Base-by-base conservation (phyloP, 2,329 filamentous ascomycete species). In the Aspergillus alliaceus region DNA sequence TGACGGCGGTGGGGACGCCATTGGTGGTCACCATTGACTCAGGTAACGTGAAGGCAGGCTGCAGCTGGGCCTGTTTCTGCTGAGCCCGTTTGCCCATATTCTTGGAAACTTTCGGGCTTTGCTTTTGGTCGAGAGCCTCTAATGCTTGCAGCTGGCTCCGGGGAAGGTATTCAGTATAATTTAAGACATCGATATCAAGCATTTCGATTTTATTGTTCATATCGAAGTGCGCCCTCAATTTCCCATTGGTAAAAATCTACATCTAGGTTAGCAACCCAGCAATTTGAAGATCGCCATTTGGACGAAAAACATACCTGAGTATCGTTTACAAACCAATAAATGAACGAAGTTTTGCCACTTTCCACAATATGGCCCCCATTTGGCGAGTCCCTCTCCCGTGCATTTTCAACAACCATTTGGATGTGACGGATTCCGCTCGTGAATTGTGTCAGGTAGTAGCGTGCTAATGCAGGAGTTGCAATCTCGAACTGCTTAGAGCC, bases 391-490 rank as follows among this genome's bases (percentile, higher is more conserved):
- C 76, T 80, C 64, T 89, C 85, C 27, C 76, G 78, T 15, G 83
- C 78, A 35, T 86, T 87, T 65, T 96, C 92, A 66, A 96, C 83
- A 22, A 92, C 86, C 70, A 98, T 84, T 72, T 96, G 91, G 66
- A 98, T 90, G 54, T 87, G 90, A 65, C 85, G 89, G 54, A 97
- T 87, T 6, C 92, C 93, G 59, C 91, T 93, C 56, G 89, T 88
- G 71, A 95, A 97, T 67, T 96, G 89, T 0, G 91, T 93, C 66
- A 90, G 86, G 72, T 96, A 97, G 74, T 95, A 98, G 67, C 93
- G 87, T 32, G 93, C 86, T 46, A 99, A 81, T 1, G 90, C 90
- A 3, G 92, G 85, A 57, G 86, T 90, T 2, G 88, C 85, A 49
- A 98, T 91, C 71, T 97, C 93, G 67, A 93, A 97, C 67, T 89